Evolutionary conservation across 768 basidiomycete genomes (phyloP).

Genomic region (Panellus pusillus): DNA sequence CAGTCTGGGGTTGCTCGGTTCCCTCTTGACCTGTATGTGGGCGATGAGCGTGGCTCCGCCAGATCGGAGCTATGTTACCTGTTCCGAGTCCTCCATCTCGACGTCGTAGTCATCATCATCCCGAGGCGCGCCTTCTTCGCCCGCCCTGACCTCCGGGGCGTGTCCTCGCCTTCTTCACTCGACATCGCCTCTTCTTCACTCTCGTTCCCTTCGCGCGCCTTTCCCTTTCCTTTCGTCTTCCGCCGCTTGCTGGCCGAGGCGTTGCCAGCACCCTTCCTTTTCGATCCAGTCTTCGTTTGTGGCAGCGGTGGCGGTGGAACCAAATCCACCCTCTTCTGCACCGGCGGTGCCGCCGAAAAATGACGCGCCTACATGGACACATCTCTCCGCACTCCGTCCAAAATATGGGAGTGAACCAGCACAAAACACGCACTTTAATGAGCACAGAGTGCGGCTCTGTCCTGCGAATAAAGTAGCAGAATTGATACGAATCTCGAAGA

Average conservation of each 20-base stretch:
- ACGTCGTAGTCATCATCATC: slow-evolving; percentile 24
- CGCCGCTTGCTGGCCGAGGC: slow-evolving; percentile 31
- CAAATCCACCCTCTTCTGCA: slow-evolving; percentile 14
- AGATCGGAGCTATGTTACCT: slow-evolving; percentile 9
- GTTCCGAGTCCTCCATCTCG: slow-evolving; percentile 15
- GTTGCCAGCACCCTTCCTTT: slow-evolving; percentile 22
- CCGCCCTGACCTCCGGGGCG: slow-evolving; percentile 33
- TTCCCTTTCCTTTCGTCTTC: slow-evolving; percentile 42
- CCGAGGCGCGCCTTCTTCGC: slow-evolving; percentile 28
- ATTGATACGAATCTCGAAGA: slow-evolving; percentile 79
- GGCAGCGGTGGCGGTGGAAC: background rate
- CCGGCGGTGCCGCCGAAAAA: slow-evolving; percentile 36
- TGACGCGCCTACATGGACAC: slow-evolving; percentile 34
- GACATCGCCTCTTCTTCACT: slow-evolving; percentile 22
- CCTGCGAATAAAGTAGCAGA: slow-evolving; percentile 86
- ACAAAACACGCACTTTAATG: slow-evolving; percentile 60
- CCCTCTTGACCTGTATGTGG: slow-evolving; percentile 21
- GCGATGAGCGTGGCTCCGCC: slow-evolving; percentile 6
- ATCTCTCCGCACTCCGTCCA: background rate
- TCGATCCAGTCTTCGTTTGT: slow-evolving; percentile 1
- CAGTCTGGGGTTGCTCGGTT: slow-evolving; percentile 12
- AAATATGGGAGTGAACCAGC: background rate
- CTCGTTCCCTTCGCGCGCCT: slow-evolving; percentile 24
- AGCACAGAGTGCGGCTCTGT: slow-evolving; percentile 80
- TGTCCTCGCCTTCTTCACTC: slow-evolving; percentile 24